Evolutionary conservation across 2,329 filamentous ascomycete species (phyloP), one percentile per base, ranked within the genome.

Genomic region (Proliferodiscus dingleyae): DNA sequence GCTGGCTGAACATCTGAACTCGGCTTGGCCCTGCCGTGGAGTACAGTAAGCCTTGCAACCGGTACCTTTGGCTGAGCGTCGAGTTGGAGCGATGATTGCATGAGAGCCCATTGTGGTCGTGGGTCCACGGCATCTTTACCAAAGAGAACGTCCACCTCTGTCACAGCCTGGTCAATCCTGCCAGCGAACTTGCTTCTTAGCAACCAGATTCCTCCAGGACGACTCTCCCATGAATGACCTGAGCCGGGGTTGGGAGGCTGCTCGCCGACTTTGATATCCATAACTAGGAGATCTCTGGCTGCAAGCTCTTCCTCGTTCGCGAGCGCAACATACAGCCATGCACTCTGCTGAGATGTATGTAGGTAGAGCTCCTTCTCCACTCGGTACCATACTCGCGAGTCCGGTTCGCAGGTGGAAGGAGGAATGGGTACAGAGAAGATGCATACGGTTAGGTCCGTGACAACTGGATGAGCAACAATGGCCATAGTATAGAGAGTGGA

Each of bases 71-170:
- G 55, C 37, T 56, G 53, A 57, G 49, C 47, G 43, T 63, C 42
- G 26, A 70, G 60, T 49, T 65, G 59, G 43, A 69, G 66, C 47
- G 66, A 50, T 55, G 50, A 54, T 60, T 19, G 53, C 50, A 65
- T 57, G 37, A 67, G 61, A 58, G 54, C 46, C 91, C 91, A 96
- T 36, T 86, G 85, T 1, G 81, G 78, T 45, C 91, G 81, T 5
- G 87, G 89, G 62, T 97, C 91, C 39, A 89, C 87, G 6, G 89
- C 89, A 67, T 86, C 80, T 5, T 78, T 68, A 36, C 81, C 78
- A 61, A 85, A 85, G 16, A 88, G 66, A 21, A 86, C 73, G 62
- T 86, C 83, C 6, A 86, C 70, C 5, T 77, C 79, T 2, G 82
- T 87, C 37, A 86, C 71, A 8, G 75, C 75, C 44, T 53, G 45